A percentile compares a stretch with the other conserved stretches of the same genome.
These are phyloP conservation scores for Pseudogymnoascus verrucosus DNA, from an alignment of 2,329 filamentous ascomycete species.

Conservation along the genomic window DNA sequence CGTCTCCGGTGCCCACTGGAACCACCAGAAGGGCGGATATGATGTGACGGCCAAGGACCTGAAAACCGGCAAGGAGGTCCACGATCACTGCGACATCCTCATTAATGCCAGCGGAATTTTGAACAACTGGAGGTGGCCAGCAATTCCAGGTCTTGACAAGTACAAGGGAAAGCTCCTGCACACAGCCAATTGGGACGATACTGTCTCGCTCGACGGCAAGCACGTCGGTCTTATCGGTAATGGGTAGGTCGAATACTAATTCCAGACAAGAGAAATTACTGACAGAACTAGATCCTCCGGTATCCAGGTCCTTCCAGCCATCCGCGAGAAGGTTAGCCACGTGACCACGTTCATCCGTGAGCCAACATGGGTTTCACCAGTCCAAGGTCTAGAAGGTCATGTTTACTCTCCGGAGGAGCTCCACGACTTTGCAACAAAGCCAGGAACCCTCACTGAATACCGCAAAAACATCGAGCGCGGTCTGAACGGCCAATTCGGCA, in stretches of 20 bases:
- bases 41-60: conserved; percentile 40
- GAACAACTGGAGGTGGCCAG: conserved; percentile 35
- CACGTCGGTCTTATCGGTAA: conserved; percentile 38
- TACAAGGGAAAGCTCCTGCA: conserved; percentile 40
- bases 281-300: conserved; percentile 29
- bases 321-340: conserved; percentile 27
- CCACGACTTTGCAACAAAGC: conserved; percentile 34
- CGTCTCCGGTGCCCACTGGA: conserved; percentile 40
- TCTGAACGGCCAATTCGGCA: conserved; percentile 37
- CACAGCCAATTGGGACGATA: conserved; percentile 34
- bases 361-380: conserved; percentile 41
- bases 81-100: conserved; percentile 20
- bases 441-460: conserved; percentile 32
- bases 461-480: conserved; percentile 35
- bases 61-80: conserved; percentile 37
- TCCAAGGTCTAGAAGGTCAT: conserved; percentile 35
- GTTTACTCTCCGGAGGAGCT: conserved; percentile 35
- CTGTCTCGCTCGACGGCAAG: conserved; percentile 31
- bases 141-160: conserved; percentile 36
- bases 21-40: conserved; percentile 38
- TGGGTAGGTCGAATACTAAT: conserved; percentile 23
- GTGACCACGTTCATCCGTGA: conserved; percentile 41
- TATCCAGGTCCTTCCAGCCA: conserved; percentile 40
- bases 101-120: conserved; percentile 22
- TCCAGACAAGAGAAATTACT: conserved; percentile 17